Percentiles rank a stretch among this genome's conserved stretches.
These are phyloP conservation scores for Erigeron canadensis DNA, from an alignment of 129 eudicot genomes.

Conservation along the genomic window DNA sequence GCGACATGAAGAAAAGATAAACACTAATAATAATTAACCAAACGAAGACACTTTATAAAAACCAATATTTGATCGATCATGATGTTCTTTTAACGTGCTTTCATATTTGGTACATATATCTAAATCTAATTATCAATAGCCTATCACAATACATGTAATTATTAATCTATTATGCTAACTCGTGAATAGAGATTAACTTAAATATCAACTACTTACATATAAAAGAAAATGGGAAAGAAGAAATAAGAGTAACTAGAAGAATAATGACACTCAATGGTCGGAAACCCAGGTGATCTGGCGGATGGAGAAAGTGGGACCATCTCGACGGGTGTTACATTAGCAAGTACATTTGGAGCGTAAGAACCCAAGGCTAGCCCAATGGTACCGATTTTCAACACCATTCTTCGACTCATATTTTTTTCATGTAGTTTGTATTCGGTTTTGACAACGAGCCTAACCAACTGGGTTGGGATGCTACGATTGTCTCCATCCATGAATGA, in stretches of 20 bases:
- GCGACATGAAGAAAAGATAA: too few species aligned
- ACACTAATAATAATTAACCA: too few species aligned
- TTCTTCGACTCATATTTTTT: not conserved
- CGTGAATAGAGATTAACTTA: not conserved
- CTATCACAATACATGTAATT: too few species aligned
- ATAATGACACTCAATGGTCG: not conserved
- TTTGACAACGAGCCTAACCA: not conserved
- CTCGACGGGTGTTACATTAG: not conserved
- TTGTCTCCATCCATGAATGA: not conserved
- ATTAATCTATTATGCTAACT: too few species aligned
- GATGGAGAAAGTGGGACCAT: not conserved
- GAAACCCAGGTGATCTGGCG: not conserved
- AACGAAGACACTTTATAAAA: too few species aligned
- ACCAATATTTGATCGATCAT: too few species aligned
- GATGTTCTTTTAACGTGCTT: too few species aligned
- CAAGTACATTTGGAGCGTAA: not conserved
- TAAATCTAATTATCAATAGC: too few species aligned
- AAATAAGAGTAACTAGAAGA: conserved; percentile 8
- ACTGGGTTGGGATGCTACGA: not conserved
- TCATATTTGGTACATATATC: too few species aligned
- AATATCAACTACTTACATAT: conserved; percentile 1
- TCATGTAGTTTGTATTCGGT: not conserved
- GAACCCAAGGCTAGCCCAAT: conserved; percentile 5
- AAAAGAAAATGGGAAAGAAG: conserved; percentile 23
- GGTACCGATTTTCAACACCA: not conserved